Conservation (phyloP, 2,329 filamentous ascomycete species). For the Gnomoniopsis sp. region DNA sequence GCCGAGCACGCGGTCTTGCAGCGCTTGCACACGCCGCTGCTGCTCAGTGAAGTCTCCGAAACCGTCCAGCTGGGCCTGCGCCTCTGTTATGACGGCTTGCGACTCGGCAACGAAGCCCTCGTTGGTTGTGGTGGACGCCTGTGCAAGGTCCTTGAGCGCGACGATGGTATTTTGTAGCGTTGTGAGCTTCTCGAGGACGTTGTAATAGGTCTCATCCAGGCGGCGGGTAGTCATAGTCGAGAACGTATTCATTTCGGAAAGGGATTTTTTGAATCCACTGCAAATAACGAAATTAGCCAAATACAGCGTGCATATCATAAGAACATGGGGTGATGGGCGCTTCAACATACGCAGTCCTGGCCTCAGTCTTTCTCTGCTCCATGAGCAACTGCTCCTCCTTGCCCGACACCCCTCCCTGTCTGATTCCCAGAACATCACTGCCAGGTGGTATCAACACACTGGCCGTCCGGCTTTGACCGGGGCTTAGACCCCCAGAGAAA, state of each 20-base stretch:
- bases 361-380: conserved; percentile 38
- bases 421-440: conserved; percentile 20
- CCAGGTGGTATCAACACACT: conserved; percentile 34
- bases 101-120: conserved; percentile 59
- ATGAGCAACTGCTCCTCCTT: conserved; percentile 38
- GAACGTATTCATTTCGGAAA: conserved; percentile 53
- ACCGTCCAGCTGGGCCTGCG: conserved; percentile 55
- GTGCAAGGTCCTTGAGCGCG: conserved; percentile 64
- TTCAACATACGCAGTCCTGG: conserved; percentile 38
- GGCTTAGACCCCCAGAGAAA: conserved; percentile 39
- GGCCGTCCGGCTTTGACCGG: conserved; percentile 39
- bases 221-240: conserved; percentile 61
- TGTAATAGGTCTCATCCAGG: conserved; percentile 73
- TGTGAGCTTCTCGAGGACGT: conserved; percentile 66
- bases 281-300: conserved; percentile 8
- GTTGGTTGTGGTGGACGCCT: conserved; percentile 55
- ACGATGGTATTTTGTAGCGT: conserved; percentile 61
- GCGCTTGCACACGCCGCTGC: conserved; percentile 56
- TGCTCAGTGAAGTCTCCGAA: conserved; percentile 64
- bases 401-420: conserved; percentile 20
- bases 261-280: conserved; percentile 50
- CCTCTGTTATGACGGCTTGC: conserved; percentile 55
- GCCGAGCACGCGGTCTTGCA: conserved; percentile 59
- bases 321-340: conserved; percentile 7
- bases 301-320: background rate